A percentile compares a stretch with the other conserved stretches of the same genome.
phyloP scores from a whole-genome alignment of 2,329 filamentous ascomycete genomes.

The Neonectria neomacrospora region DNA sequence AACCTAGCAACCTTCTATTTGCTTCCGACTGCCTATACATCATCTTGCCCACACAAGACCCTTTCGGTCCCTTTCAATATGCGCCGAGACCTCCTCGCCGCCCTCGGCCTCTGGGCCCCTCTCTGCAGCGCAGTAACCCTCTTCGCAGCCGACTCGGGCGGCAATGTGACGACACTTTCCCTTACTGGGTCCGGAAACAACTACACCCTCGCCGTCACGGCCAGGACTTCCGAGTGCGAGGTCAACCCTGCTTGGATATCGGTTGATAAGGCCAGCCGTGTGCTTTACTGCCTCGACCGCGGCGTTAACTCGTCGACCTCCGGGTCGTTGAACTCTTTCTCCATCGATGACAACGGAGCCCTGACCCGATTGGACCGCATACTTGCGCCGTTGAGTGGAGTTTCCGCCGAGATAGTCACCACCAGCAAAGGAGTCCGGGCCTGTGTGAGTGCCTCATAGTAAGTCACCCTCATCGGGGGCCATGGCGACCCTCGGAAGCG shows the following conservation, averaged over 20 bases:
- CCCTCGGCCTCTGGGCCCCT: slow-evolving; percentile 18
- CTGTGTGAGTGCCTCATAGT: slow-evolving; percentile 40
- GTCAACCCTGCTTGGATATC: slow-evolving; percentile 36
- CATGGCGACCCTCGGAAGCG: background rate
- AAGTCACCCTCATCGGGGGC: slow-evolving; percentile 8
- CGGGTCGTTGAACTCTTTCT: slow-evolving; percentile 40
- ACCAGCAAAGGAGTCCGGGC: slow-evolving; percentile 29
- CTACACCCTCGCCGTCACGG: slow-evolving; percentile 19
- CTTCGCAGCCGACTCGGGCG: slow-evolving; percentile 38
- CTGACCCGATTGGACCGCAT: slow-evolving; percentile 29
- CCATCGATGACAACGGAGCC: slow-evolving; percentile 19
- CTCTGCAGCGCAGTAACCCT: slow-evolving; percentile 31
- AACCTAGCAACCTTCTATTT: too few relatives aligned
- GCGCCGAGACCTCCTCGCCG: slow-evolving; percentile 13
- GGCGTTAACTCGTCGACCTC: slow-evolving; percentile 20
- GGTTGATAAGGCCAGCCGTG: slow-evolving; percentile 25
- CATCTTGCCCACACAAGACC: background rate
- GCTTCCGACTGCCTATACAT: background rate
- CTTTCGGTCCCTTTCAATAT: background rate
- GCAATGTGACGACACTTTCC: slow-evolving; percentile 35
- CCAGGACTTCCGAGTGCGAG: slow-evolving; percentile 29
- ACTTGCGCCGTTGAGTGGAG: slow-evolving; percentile 26
- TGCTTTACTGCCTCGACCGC: slow-evolving; percentile 40
- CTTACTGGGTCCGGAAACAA: slow-evolving; percentile 15
- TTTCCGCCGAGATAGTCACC: slow-evolving; percentile 35